phyloP scores from a whole-genome alignment of 352 stramenopile genomes.

The Halophytophthora batemanensis region DNA sequence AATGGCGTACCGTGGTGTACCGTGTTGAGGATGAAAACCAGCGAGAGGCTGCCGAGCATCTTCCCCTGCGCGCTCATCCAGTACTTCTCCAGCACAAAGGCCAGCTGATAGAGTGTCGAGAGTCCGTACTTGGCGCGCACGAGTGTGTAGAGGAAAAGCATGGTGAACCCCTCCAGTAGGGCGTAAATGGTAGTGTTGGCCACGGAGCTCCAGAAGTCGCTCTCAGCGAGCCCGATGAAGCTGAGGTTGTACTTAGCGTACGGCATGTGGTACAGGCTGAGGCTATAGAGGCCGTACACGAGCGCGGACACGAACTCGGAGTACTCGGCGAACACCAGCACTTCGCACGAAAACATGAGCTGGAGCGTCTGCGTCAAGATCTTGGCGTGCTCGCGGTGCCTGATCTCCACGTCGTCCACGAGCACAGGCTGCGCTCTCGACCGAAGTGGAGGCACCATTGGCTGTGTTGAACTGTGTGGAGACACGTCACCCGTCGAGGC shows the following conservation, averaged over 20 bases:
- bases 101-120: constrained; percentile 20
- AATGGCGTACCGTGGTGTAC: background rate
- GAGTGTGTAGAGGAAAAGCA: constrained; percentile 11
- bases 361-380: constrained; percentile 14
- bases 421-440: too few relatives aligned
- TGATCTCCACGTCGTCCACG: constrained; percentile 12
- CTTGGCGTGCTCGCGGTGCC: constrained; percentile 15
- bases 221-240: constrained; percentile 6
- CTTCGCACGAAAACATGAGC: constrained; percentile 23
- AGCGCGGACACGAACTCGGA: constrained; percentile 19
- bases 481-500: constrained; percentile 12
- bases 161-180: constrained; percentile 3
- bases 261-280: constrained; percentile 8
- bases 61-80: constrained; percentile 18
- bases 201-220: background rate
- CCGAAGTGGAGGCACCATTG: too few relatives aligned
- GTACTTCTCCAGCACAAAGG: constrained; percentile 31
- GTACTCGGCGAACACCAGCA: constrained; percentile 26
- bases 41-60: constrained; percentile 13
- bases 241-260: constrained; percentile 13
- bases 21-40: constrained; percentile 23
- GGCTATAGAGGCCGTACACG: constrained; percentile 24
- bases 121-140: constrained; percentile 22
- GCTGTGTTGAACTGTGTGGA: too few relatives aligned
- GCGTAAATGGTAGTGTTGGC: constrained; percentile 1